Percentiles rank a stretch among this genome's conserved stretches.
Conservation (phyloP, 1,284 basidiomycete genomes). For the Cryptococcus sp. region DNA sequence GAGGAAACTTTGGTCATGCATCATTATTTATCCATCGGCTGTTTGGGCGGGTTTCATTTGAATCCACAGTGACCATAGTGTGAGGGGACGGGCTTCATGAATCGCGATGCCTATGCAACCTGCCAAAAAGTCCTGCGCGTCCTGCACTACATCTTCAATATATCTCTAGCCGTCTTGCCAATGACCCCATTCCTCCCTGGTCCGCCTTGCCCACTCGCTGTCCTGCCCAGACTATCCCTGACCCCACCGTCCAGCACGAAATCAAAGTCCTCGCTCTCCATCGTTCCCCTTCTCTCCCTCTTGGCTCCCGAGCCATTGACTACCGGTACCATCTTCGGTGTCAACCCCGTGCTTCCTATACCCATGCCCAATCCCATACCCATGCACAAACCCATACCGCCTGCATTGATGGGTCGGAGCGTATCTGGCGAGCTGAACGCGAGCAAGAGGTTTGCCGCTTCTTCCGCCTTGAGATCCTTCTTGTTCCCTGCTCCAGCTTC, state of each 20-base stretch:
- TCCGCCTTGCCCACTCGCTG: background rate
- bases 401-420: constrained; percentile 20
- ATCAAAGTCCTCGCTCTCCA: constrained; percentile 41
- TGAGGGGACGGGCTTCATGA: no score
- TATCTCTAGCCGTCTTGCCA: constrained; percentile 42
- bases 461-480: constrained; percentile 19
- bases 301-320: background rate
- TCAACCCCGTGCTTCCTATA: constrained; percentile 9
- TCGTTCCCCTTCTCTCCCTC: constrained; percentile 14
- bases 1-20: no score
- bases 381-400: constrained; percentile 6
- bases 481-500: constrained; percentile 6
- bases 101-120: no score
- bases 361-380: no score
- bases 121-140: no score
- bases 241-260: constrained; percentile 34
- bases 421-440: constrained; percentile 42
- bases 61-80: no score
- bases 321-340: constrained; percentile 20
- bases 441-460: constrained; percentile 40
- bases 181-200: constrained; percentile 7
- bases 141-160: constrained; percentile 32
- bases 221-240: background rate
- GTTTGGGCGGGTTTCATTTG: no score
- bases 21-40: no score